A percentile compares a stretch with the other conserved stretches of the same genome.
These are phyloP conservation scores for Ceratocystis huliohia DNA, from an alignment of 2,329 filamentous ascomycete species.

Conservation along the genomic window DNA sequence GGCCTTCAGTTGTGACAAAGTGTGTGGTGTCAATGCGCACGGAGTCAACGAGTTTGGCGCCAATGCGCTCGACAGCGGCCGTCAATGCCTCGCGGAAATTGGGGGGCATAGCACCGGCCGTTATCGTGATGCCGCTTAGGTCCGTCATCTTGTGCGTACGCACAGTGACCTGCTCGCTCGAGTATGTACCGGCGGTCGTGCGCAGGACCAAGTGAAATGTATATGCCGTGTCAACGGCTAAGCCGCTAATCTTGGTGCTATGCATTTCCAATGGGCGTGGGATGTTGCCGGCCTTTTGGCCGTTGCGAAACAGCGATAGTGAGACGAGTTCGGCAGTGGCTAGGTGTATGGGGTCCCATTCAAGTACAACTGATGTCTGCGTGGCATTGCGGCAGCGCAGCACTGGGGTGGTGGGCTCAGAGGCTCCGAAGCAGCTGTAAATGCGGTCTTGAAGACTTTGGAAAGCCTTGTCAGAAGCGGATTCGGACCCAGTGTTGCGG, in stretches of 20 bases:
- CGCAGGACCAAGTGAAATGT: slow-evolving; percentile 83
- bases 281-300: slow-evolving; percentile 90
- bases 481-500: slow-evolving; percentile 71
- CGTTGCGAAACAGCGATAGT: slow-evolving; percentile 85
- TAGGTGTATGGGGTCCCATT: slow-evolving; percentile 91
- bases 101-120: slow-evolving; percentile 70
- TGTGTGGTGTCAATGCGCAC: slow-evolving; percentile 97
- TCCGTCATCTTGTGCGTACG: slow-evolving; percentile 98
- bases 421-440: slow-evolving; percentile 70
- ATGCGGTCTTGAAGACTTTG: slow-evolving; percentile 78
- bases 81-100: slow-evolving; percentile 59
- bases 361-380: slow-evolving; percentile 93
- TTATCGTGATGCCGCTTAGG: slow-evolving; percentile 87
- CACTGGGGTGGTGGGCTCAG: slow-evolving; percentile 60
- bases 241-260: slow-evolving; percentile 90
- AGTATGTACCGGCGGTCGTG: slow-evolving; percentile 78
- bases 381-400: slow-evolving; percentile 93
- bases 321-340: slow-evolving; percentile 85
- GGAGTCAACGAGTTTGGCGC: slow-evolving; percentile 77
- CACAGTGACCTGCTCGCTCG: slow-evolving; percentile 70
- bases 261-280: slow-evolving; percentile 75
- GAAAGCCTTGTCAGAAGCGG: slow-evolving; percentile 62
- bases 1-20: slow-evolving; percentile 90
- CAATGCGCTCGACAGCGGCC: slow-evolving; percentile 71
- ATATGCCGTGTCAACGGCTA: slow-evolving; percentile 95